Conservation (phyloP, 371 early-diverging fungal genomes). For the Mortierella sp. region DNA sequence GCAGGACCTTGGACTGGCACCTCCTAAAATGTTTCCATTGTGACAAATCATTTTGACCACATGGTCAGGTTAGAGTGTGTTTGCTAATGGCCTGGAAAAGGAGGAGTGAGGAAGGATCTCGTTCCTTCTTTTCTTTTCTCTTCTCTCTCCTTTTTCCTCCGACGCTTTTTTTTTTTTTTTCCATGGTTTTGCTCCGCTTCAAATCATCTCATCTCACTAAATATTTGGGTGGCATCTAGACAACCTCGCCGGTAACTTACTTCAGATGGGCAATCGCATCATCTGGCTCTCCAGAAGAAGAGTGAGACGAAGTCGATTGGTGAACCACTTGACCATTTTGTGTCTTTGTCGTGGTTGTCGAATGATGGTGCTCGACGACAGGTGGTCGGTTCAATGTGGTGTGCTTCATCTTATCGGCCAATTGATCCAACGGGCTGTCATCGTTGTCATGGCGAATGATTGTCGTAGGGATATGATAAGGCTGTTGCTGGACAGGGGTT, state of each 20-base stretch:
- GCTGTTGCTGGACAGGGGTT: constrained; percentile 5
- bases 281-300: constrained; percentile 12
- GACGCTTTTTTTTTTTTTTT: no score
- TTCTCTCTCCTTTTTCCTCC: no score
- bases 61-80: no score
- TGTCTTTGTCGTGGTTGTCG: constrained; percentile 18
- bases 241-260: no score
- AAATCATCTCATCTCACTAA: no score
- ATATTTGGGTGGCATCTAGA: neutral
- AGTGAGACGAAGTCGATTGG: constrained; percentile 10
- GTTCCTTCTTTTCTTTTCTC: no score
- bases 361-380: constrained; percentile 16
- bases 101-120: no score
- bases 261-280: constrained; percentile 39
- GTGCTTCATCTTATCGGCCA: constrained; percentile 36
- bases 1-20: constrained; percentile 19
- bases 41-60: no score
- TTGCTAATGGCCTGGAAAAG: no score
- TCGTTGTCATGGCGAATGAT: constrained; percentile 19
- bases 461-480: constrained; percentile 1
- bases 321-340: constrained; percentile 18
- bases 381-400: constrained; percentile 30
- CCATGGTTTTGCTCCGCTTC: no score
- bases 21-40: constrained; percentile 14
- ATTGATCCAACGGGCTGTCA: constrained; percentile 32